A percentile compares a stretch with the other conserved stretches of the same genome.
Conservation (phyloP, 139 green algal genomes). For the Chlorella sp. region DNA sequence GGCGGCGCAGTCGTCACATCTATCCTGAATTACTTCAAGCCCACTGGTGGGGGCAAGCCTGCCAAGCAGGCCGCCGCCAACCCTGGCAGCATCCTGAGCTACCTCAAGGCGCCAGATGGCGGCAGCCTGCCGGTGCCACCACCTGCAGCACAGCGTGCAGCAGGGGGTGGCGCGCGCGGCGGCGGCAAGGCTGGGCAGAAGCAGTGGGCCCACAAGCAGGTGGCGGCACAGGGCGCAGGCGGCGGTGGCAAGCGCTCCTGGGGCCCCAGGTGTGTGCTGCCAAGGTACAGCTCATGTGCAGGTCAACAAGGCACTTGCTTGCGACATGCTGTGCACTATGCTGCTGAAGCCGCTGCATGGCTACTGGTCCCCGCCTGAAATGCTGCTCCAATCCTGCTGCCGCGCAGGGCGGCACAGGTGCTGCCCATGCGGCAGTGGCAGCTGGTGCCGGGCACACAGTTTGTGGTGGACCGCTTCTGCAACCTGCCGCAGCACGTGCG, state of each 20-base stretch:
- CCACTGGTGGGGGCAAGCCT: constrained; percentile 13
- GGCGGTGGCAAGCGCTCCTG: constrained; percentile 4
- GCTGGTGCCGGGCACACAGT: constrained; percentile 66
- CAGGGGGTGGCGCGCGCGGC: neutral
- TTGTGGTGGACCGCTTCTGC: constrained; percentile 84
- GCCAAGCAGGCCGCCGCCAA: constrained; percentile 8
- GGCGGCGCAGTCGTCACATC: neutral
- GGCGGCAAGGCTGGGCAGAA: neutral
- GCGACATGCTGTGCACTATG: neutral
- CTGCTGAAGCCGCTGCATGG: neutral
- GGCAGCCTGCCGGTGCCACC: neutral
- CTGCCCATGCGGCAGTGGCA: constrained; percentile 55
- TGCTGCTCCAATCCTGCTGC: too few species aligned
- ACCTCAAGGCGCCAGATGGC: constrained; percentile 1
- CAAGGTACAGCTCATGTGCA: neutral
- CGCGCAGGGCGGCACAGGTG: constrained; percentile 24
- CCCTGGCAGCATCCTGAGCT: constrained; percentile 20
- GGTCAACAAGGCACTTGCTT: neutral
- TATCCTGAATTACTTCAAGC: constrained; percentile 35
- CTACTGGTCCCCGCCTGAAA: too few species aligned
- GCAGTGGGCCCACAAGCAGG: constrained; percentile 34
- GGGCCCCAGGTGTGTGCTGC: constrained; percentile 9
- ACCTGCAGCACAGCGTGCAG: neutral
- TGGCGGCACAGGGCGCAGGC: constrained; percentile 6
- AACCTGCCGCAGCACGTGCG: constrained; percentile 32